phyloP scores from a whole-genome alignment of 202 grass and related monocot genomes.

The Brachypodium distachyon region DNA sequence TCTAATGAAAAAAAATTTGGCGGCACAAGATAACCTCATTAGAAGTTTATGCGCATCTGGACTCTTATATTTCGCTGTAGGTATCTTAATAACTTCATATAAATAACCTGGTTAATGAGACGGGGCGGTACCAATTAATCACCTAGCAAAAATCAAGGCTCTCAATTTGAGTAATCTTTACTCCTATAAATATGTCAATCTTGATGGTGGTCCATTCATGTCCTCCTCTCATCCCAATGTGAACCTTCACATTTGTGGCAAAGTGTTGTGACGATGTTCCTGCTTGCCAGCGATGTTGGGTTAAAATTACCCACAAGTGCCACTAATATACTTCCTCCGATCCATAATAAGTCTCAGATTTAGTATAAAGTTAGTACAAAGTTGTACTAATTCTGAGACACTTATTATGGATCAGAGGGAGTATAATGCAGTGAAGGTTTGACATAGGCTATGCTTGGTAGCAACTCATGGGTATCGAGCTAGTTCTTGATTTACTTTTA shows the following conservation, averaged over 20 bases:
- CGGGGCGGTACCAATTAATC: not conserved
- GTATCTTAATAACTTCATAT: not conserved
- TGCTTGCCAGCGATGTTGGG: not conserved
- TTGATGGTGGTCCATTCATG: not conserved
- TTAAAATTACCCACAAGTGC: not conserved
- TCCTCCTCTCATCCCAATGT: not conserved
- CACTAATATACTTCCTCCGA: too few relatives aligned
- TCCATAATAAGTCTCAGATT: too few relatives aligned
- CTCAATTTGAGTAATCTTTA: too few relatives aligned
- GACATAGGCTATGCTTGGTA: not conserved
- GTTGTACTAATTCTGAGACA: too few relatives aligned
- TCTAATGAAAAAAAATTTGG: too few relatives aligned
- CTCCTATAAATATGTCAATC: not conserved
- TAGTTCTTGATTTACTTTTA: not conserved
- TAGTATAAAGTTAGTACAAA: too few relatives aligned
- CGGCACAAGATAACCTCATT: not conserved
- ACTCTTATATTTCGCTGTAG: not conserved
- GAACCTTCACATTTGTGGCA: not conserved
- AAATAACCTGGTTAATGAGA: not conserved
- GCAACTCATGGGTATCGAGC: not conserved
- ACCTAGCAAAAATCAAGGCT: not conserved
- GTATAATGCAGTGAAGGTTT: not conserved
- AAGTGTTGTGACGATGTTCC: not conserved
- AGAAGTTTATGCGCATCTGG: too few relatives aligned
- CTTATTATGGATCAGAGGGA: too few relatives aligned